These are phyloP conservation scores for Saccharum officinarum DNA, from an alignment of 176 grass and related monocot species.

Conservation along the genomic window DNA sequence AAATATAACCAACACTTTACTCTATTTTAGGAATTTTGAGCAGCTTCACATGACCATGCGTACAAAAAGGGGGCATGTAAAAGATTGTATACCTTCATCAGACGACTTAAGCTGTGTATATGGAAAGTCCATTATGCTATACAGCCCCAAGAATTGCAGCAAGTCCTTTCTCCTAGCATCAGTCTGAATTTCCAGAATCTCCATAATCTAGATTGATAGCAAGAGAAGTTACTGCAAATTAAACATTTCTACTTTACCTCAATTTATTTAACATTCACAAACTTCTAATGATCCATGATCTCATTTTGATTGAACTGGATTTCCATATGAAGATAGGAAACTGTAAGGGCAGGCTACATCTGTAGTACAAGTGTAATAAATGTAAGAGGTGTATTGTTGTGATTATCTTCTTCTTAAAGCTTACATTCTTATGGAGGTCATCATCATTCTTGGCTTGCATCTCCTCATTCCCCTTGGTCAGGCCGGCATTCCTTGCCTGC, in stretches of 20 bases:
- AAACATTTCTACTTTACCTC: background rate
- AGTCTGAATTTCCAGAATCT: background rate
- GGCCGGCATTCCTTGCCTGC: no score
- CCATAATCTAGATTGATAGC: background rate
- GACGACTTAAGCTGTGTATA: background rate
- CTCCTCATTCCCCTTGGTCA: background rate
- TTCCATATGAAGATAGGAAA: background rate
- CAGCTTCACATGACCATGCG: background rate
- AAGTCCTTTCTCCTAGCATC: background rate
- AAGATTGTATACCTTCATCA: constrained; percentile 2
- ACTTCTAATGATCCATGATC: background rate
- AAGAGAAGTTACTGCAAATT: background rate
- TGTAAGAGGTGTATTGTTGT: background rate
- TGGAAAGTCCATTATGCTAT: background rate
- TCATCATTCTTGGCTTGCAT: background rate
- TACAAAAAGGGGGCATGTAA: background rate
- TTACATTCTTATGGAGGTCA: background rate
- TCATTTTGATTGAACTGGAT: background rate
- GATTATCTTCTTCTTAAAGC: background rate
- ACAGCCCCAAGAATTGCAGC: background rate
- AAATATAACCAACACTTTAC: background rate
- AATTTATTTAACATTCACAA: background rate
- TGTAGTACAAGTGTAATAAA: background rate
- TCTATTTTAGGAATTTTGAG: background rate
- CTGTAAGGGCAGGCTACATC: background rate